Conservation (phyloP, 1,284 basidiomycete genomes). For the Golubevia sp. region DNA sequence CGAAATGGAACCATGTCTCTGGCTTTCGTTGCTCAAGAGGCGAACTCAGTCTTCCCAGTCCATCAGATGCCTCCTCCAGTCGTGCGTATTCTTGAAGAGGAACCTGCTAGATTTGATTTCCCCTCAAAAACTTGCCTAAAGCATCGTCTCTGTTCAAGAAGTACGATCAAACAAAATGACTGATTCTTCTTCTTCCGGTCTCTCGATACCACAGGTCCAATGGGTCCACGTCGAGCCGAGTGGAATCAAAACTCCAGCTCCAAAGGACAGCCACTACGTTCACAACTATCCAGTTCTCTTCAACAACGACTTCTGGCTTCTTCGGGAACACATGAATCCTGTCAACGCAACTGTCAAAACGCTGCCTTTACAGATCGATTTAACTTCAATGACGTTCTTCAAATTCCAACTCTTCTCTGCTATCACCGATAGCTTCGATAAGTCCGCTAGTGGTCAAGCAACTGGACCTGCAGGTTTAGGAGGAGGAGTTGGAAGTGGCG, state of each 20-base stretch:
- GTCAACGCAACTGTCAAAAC: conserved; percentile 28
- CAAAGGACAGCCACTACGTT: not conserved
- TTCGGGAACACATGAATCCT: conserved; percentile 44
- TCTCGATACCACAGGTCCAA: too few relatives aligned
- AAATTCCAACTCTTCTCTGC: conserved; percentile 44
- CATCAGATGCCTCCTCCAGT: conserved; percentile 33
- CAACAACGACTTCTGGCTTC: conserved; percentile 47
- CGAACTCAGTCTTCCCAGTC: conserved; percentile 18
- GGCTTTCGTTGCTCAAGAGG: conserved; percentile 14
- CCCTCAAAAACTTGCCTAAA: not conserved
- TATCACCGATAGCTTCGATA: conserved; percentile 33
- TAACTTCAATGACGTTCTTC: conserved; percentile 38
- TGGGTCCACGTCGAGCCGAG: conserved; percentile 18
- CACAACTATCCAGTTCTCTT: conserved; percentile 33
- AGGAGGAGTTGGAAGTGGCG: conserved; percentile 13
- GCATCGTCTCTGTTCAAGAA: too few relatives aligned
- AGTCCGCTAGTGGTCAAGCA: conserved; percentile 23
- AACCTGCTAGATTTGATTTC: not conserved
- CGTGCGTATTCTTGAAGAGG: too few relatives aligned
- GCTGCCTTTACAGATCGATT: conserved; percentile 31
- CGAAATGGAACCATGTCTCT: conserved; percentile 39
- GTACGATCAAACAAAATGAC: not conserved
- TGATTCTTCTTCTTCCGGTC: not conserved
- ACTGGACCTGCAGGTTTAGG: not conserved
- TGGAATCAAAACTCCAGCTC: too few relatives aligned